phyloP scores from a whole-genome alignment of 257 asterid genomes.

The Salvia miltiorrhiza region DNA sequence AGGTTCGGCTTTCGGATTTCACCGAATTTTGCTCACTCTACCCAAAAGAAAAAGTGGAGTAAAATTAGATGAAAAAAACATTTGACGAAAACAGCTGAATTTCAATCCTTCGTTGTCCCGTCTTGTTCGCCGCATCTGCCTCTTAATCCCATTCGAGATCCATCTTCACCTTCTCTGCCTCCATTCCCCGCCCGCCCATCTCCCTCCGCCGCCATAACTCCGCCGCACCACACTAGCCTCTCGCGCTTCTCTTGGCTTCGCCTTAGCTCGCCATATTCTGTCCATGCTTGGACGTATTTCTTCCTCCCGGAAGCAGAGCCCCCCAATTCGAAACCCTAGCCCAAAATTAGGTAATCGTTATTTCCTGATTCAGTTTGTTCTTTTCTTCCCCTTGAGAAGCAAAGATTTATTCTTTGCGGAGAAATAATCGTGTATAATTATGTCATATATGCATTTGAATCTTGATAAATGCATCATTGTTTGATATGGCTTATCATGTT shows the following conservation, averaged over 20 bases:
- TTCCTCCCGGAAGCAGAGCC: neutral
- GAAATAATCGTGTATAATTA: neutral
- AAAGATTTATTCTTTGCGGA: neutral
- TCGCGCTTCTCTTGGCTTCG: neutral
- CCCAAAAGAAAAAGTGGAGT: neutral
- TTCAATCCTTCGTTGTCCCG: neutral
- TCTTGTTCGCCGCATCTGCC: conserved; percentile 3
- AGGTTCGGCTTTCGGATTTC: too few relatives aligned
- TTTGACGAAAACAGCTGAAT: neutral
- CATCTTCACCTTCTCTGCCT: neutral
- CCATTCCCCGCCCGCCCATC: neutral
- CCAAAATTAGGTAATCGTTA: neutral
- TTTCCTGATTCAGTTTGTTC: neutral
- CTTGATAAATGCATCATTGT: neutral
- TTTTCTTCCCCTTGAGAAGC: neutral
- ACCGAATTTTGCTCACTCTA: too few relatives aligned
- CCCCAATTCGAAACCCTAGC: neutral
- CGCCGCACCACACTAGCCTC: neutral
- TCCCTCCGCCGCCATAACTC: neutral
- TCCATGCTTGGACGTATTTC: neutral
- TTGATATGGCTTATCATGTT: neutral
- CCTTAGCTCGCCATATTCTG: neutral
- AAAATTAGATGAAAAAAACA: neutral
- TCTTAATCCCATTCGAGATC: conserved; percentile 4
- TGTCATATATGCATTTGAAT: neutral